phyloP scores from a whole-genome alignment of 208 protist genomes.

The Trichomonas tenax region DNA sequence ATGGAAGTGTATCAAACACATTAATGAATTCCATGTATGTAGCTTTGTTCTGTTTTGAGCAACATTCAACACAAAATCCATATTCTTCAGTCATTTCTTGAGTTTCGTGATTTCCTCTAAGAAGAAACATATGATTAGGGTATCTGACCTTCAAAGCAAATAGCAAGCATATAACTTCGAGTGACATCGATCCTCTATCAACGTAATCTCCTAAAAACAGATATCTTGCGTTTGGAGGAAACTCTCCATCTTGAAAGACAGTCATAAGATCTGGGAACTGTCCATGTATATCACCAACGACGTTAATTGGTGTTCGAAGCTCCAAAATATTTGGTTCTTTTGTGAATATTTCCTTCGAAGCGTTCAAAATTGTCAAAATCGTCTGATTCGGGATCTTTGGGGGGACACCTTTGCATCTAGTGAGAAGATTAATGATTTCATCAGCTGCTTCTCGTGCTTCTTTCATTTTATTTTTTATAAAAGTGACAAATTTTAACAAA shows the following conservation, averaged over 20 bases:
- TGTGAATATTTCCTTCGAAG: neutral
- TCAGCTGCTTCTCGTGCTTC: neutral
- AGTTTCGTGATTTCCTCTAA: slow-evolving; percentile 7
- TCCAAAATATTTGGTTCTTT: neutral
- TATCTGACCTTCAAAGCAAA: neutral
- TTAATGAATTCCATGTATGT: neutral
- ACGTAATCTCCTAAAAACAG: slow-evolving; percentile 14
- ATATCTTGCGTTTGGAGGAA: neutral
- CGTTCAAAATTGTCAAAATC: neutral
- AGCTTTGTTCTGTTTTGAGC: neutral
- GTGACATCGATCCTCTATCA: neutral
- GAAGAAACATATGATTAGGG: neutral
- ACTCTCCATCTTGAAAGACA: neutral
- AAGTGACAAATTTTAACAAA: neutral
- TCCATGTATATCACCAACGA: neutral
- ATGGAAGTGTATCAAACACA: neutral
- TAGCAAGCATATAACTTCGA: neutral
- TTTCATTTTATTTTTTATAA: neutral
- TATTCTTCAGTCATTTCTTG: slow-evolving; percentile 5
- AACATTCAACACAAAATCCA: neutral
- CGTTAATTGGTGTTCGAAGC: neutral
- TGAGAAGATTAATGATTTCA: neutral
- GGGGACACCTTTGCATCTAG: neutral
- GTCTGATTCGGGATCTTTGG: neutral
- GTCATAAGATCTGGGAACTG: neutral